Percentiles rank a stretch among this genome's conserved stretches.
These are phyloP conservation scores for Trichoderma sp. DNA, from an alignment of 2,329 filamentous ascomycete species.

Conservation along the genomic window DNA sequence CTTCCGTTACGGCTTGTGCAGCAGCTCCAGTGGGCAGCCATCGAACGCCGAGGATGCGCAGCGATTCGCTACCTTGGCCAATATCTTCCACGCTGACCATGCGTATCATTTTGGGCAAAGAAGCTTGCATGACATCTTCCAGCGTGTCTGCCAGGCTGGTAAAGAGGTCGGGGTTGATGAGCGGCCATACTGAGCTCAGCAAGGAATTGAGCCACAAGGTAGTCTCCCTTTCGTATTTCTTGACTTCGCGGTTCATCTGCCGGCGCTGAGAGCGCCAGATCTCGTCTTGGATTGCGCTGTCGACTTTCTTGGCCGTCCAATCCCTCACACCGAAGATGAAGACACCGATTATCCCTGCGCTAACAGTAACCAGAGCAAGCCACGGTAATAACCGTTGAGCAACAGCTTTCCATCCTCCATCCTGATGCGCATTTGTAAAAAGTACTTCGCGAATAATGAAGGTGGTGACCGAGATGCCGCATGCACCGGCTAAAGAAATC, in stretches of 20 bases:
- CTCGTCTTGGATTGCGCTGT: conserved; percentile 66
- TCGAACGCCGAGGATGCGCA: conserved; percentile 69
- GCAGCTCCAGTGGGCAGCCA: conserved; percentile 74
- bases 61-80: conserved; percentile 70
- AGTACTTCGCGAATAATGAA: conserved; percentile 28
- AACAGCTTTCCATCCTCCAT: background rate
- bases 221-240: conserved; percentile 57
- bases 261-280: conserved; percentile 66
- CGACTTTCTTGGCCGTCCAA: conserved; percentile 64
- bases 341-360: background rate
- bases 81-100: conserved; percentile 78
- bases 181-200: conserved; percentile 67
- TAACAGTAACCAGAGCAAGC: conserved; percentile 37
- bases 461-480: conserved; percentile 34
- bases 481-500: conserved; percentile 39
- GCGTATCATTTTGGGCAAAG: conserved; percentile 65
- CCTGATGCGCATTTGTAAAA: background rate
- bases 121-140: conserved; percentile 80
- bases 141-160: conserved; percentile 67
- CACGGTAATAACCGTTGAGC: conserved; percentile 29
- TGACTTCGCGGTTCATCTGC: conserved; percentile 47
- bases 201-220: conserved; percentile 74
- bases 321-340: conserved; percentile 46
- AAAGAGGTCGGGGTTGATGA: conserved; percentile 76
- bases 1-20: conserved; percentile 57